These are phyloP conservation scores for Terfezia claveryi DNA, from an alignment of 495 filamentous ascomycete species.

Conservation along the genomic window DNA sequence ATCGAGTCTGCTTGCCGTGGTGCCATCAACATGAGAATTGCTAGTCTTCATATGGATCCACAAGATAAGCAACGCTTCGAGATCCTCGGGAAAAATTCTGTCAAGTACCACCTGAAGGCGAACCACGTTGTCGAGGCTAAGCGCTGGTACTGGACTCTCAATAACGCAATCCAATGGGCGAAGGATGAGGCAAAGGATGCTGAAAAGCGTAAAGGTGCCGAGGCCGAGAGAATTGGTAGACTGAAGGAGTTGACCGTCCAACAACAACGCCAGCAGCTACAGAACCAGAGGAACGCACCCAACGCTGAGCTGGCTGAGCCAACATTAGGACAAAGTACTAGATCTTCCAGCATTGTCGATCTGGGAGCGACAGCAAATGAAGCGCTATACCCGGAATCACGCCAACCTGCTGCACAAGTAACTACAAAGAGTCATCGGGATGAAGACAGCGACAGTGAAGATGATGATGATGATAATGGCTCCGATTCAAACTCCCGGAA, in stretches of 20 bases:
- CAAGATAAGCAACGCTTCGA: constrained; percentile 95
- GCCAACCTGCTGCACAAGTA: not conserved
- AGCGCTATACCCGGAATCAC: not conserved
- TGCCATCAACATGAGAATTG: not conserved
- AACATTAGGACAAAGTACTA: constrained; percentile 1
- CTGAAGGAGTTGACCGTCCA: constrained; percentile 20
- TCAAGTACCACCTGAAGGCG: constrained; percentile 91
- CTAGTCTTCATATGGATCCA: constrained; percentile 79
- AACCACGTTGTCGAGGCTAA: constrained; percentile 90
- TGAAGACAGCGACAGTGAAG: not conserved
- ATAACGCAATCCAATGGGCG: constrained; percentile 94
- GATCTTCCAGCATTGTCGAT: not conserved
- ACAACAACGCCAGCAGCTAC: constrained; percentile 5
- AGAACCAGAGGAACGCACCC: constrained; percentile 2
- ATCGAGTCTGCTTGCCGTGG: not conserved
- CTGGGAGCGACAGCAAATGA: not conserved
- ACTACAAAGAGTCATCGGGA: not conserved
- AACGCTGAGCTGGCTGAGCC: constrained; percentile 4
- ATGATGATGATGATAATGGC: constrained; percentile 11
- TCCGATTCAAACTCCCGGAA: constrained; percentile 7
- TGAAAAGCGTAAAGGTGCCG: constrained; percentile 46
- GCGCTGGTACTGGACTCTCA: constrained; percentile 92
- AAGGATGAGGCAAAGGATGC: constrained; percentile 92
- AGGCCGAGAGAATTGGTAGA: constrained; percentile 55
- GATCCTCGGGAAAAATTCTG: constrained; percentile 92